Evolutionary conservation across 2,329 filamentous ascomycete species (phyloP).

Genomic region (Phialocephala subalpina): DNA sequence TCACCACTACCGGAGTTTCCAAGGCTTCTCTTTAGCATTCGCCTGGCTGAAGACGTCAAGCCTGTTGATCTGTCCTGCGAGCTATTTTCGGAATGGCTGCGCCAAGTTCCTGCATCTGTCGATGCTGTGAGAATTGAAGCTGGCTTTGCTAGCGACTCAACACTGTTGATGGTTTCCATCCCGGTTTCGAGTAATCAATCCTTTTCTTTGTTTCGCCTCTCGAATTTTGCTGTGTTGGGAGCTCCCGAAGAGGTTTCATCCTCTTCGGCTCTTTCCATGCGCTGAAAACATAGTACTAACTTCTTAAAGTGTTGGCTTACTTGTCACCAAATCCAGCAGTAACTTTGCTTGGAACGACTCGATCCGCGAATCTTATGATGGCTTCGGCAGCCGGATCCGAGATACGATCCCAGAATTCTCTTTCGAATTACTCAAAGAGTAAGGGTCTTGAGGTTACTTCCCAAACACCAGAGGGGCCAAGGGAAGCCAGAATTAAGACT

Average conservation of each 20-base stretch:
- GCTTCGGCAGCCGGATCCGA: too few relatives aligned
- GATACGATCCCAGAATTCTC: too few relatives aligned
- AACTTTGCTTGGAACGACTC: slow-evolving; percentile 22
- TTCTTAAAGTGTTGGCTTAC: slow-evolving; percentile 21
- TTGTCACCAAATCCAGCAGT: slow-evolving; percentile 22
- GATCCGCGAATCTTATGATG: slow-evolving; percentile 12
- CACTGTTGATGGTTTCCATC: slow-evolving; percentile 28
- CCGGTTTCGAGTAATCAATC: too few relatives aligned
- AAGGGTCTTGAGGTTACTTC: too few relatives aligned
- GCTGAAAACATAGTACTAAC: too few relatives aligned
- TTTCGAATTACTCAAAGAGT: too few relatives aligned
- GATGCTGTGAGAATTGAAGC: slow-evolving; percentile 30
- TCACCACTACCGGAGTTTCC: slow-evolving; percentile 25
- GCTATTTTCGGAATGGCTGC: slow-evolving; percentile 27
- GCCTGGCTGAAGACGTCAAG: slow-evolving; percentile 23
- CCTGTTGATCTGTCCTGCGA: slow-evolving; percentile 22
- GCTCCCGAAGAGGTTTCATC: too few relatives aligned
- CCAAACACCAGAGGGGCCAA: too few relatives aligned
- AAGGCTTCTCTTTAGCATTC: slow-evolving; percentile 28
- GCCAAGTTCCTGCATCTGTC: slow-evolving; percentile 16
- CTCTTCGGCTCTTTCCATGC: too few relatives aligned
- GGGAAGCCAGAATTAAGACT: too few relatives aligned
- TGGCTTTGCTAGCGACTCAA: slow-evolving; percentile 30
- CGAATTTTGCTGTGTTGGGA: too few relatives aligned
- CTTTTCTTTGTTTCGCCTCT: too few relatives aligned